Percentiles rank a stretch among this genome's conserved stretches.
These are phyloP conservation scores for Sporothrix pseudoabietina DNA, from an alignment of 2,329 filamentous ascomycete species.

Conservation along the genomic window DNA sequence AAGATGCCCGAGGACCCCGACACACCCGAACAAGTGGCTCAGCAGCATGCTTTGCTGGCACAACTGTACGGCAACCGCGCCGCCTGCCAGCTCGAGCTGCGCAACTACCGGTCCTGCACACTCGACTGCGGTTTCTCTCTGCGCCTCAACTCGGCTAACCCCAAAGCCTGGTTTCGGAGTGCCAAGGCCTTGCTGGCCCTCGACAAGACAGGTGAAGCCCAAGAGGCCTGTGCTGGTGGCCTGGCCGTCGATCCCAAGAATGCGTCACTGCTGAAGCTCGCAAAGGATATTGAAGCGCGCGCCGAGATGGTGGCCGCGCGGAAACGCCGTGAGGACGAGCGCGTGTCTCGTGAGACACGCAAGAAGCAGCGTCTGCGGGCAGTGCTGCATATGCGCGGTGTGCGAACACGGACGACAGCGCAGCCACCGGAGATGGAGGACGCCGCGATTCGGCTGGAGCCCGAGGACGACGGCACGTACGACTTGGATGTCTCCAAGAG, in stretches of 20 bases:
- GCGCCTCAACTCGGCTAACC: conserved; percentile 73
- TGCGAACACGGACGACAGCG: conserved; percentile 66
- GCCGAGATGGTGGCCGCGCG: conserved; percentile 59
- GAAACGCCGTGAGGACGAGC: conserved; percentile 57
- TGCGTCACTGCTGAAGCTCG: conserved; percentile 63
- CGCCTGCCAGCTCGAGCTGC: conserved; percentile 82
- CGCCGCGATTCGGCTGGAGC: conserved; percentile 68
- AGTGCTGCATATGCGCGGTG: conserved; percentile 69
- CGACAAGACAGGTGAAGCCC: conserved; percentile 76
- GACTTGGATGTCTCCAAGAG: conserved; percentile 74
- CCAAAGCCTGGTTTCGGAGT: conserved; percentile 91
- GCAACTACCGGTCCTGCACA: conserved; percentile 85
- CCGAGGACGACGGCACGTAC: conserved; percentile 40
- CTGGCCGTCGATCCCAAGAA: conserved; percentile 73
- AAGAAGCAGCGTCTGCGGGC: conserved; percentile 64
- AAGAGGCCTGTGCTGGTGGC: conserved; percentile 75
- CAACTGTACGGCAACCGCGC: conserved; percentile 83
- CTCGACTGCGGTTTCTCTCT: conserved; percentile 81
- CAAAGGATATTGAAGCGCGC: conserved; percentile 56
- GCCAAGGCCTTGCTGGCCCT: conserved; percentile 76
- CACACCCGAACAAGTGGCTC: conserved; percentile 58
- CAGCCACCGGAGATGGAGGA: conserved; percentile 87
- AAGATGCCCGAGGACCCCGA: conserved; percentile 46
- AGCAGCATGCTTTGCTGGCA: conserved; percentile 69
- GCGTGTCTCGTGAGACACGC: conserved; percentile 56